phyloP scores from a whole-genome alignment of 441 rosid species.

The Erodium trifolium region DNA sequence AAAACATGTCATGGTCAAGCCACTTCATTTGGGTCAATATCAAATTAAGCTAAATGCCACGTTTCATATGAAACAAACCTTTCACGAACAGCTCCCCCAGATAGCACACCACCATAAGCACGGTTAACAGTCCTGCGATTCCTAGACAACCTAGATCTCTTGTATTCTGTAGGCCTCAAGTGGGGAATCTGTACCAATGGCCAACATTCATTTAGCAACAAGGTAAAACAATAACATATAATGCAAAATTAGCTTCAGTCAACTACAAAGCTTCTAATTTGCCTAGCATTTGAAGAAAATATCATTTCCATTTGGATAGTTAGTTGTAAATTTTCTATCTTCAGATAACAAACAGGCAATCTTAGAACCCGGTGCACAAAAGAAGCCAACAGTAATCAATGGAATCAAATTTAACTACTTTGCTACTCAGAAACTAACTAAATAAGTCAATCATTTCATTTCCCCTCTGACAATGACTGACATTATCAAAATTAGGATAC shows the following conservation, averaged over 20 bases:
- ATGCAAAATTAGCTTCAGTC: not conserved
- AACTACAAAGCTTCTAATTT: not conserved
- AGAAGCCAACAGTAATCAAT: not conserved
- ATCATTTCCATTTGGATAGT: not conserved
- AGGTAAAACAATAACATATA: not conserved
- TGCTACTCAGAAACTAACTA: not conserved
- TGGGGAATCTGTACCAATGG: not conserved
- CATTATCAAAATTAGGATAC: not conserved
- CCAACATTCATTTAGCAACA: not conserved
- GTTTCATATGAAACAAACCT: conserved; percentile 14
- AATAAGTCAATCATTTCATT: not conserved
- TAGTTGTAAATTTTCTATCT: not conserved
- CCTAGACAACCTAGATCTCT: conserved; percentile 16
- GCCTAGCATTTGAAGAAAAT: not conserved
- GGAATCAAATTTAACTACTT: not conserved
- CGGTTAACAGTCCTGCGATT: conserved; percentile 18
- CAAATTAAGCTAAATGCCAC: not conserved
- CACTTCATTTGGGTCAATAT: not conserved
- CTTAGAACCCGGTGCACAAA: not conserved
- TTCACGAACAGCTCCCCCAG: conserved; percentile 16
- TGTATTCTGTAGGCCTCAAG: conserved; percentile 12
- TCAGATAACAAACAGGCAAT: not conserved
- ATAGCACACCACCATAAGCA: conserved; percentile 20
- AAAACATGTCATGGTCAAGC: not conserved
- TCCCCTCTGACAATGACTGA: not conserved